Evolutionary conservation across 2,329 filamentous ascomycete species (phyloP), one percentile per base, ranked within the genome.

Genomic region (Cryoendolithus antarcticus): DNA sequence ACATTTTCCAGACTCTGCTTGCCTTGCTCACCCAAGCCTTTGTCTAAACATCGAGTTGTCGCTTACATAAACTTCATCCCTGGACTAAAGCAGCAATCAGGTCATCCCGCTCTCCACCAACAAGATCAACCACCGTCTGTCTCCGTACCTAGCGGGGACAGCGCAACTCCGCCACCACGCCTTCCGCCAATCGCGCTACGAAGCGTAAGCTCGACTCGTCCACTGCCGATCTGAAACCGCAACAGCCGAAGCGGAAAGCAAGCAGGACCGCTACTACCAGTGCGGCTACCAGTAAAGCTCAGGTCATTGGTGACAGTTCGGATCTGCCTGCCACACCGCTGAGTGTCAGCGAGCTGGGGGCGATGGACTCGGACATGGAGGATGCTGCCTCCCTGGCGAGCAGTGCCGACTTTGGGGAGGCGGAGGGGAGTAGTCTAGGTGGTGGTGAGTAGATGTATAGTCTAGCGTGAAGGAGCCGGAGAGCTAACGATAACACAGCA

Each of bases 311-410:
- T 21, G 19, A 21, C 19, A 21, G 19, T 21, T 21, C 19, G 51
- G 56, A 55, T 46, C 52, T 57, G 41, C 59, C 61, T 30, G 64
- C 66, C 32, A 71, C 74, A 31, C 75, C 77, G 13, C 72, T 58
- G 52, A 58, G 47, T 39, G 53, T 51, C 51, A 41, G 35, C 34
- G 39, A 45, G 10, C 27, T 32, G 31, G 32, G 58, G 60, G 74
- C 69, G 47, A 95, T 95, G 88, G 86, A 94, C 66, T 95, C 88
- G 7, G 89, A 96, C 53, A 36, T 40, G 11, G 86, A 95, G 56
- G 89, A 95, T 44, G 88, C 88, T 62, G 82, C 91, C 74, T 93
- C 83, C 52, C 78, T 79, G 56, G 71, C 80, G 52, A 88, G 84
- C 32, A 93, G 82, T 56, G 80, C 83, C 48, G 74, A 75, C 44